Base-by-base conservation (phyloP, 2,329 filamentous ascomycete species). In the Epichloe coenophiala region DNA sequence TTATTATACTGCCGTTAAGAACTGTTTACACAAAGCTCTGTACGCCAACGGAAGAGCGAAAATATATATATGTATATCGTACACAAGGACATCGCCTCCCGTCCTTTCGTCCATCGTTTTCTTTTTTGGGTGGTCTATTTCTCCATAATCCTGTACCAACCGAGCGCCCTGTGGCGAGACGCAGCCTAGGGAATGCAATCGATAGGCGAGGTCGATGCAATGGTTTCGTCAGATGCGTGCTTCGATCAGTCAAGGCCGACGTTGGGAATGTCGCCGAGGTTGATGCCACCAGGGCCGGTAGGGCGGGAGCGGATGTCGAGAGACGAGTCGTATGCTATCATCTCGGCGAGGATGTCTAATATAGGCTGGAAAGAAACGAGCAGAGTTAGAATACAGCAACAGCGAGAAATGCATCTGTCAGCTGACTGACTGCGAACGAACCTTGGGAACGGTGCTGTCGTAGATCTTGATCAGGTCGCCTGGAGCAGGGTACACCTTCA, bases 401-500 rank as follows among this genome's bases (percentile, higher is more conserved):
- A 11, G 13, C 36, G 13, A 45, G 38, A 17, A 17, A 12, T 5
- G 15, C 6, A 7, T 15, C 2, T 21, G 9, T 1, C 11, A 21
- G 3, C 17, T 2, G 17, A 17, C 23, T 41, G 33, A 19, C 17
- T 37, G 15, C 33, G n/a, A 27, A 46, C 62, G 55, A 60, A 88
- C 90, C 86, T 96, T 96, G 60, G 91, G 85, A 44, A 97, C 90
- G 35, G 93, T 97, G 80, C 95, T 95, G 70, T 98, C 93, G 71
- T 98, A 98, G 69, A 98, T 95, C 62, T 80, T 80, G 67, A 98
- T 96, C 61, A 98, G 76, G 64, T 97, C 93, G 61, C 84, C 80
- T 12, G 91, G 93, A 62, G 88, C 86, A 48, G 93, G 93, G 72
- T 98, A 98, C 60, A 97, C 93, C 79, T 98, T 98, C 59, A 98